Percentiles rank a stretch among this genome's conserved stretches.
phyloP scores from a whole-genome alignment of 169 alveolate genomes.

The Plasmodium cynomolgi region DNA sequence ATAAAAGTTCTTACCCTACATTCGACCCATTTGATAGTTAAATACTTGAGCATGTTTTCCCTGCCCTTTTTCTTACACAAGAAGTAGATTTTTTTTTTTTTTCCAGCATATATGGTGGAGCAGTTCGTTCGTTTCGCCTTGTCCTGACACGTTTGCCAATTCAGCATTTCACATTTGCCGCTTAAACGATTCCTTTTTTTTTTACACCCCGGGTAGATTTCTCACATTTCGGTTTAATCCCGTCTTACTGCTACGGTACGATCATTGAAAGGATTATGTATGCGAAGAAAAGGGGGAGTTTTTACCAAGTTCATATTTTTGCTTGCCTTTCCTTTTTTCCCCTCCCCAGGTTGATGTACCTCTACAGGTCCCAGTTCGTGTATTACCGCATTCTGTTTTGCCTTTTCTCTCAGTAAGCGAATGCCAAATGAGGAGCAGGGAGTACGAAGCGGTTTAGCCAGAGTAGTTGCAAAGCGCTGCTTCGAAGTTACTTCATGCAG shows the following conservation, averaged over 20 bases:
- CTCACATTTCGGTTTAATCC: slow-evolving; percentile 25
- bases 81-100: slow-evolving; percentile 1
- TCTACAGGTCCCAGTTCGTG: slow-evolving; percentile 50
- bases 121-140: neutral
- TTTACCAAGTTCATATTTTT: neutral
- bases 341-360: slow-evolving; percentile 20
- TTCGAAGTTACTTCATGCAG: neutral
- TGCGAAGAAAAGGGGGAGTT: slow-evolving; percentile 6
- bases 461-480: neutral
- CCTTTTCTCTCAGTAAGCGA: slow-evolving; percentile 34
- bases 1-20: slow-evolving; percentile 13
- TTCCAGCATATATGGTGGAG: neutral
- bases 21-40: slow-evolving; percentile 32
- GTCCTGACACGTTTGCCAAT: neutral
- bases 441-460: neutral
- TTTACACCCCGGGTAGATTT: neutral
- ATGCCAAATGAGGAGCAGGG: neutral
- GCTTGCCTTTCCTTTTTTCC: neutral
- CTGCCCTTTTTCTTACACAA: slow-evolving; percentile 28
- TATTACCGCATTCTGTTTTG: slow-evolving; percentile 28
- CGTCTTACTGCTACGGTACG: slow-evolving; percentile 27
- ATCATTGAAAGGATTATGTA: neutral
- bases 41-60: slow-evolving; percentile 39
- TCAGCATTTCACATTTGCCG: neutral
- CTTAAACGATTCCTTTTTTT: neutral